Percentiles rank a stretch among this genome's conserved stretches.
Conservation (phyloP, 2,329 filamentous ascomycete genomes). For the Microsporum canis region DNA sequence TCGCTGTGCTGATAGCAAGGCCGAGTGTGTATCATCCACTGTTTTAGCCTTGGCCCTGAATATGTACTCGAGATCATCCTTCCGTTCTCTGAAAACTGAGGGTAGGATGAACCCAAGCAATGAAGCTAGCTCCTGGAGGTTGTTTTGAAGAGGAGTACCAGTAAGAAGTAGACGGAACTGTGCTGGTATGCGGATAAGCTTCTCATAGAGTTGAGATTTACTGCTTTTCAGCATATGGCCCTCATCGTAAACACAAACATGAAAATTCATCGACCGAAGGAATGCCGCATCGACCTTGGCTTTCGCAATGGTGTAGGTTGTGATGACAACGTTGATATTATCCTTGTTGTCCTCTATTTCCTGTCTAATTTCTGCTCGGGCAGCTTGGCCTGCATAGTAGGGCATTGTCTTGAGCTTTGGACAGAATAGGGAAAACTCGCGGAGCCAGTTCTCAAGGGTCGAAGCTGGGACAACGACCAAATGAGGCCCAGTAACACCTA, state of each 20-base stretch:
- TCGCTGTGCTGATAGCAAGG: slow-evolving; percentile 74
- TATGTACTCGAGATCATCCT: slow-evolving; percentile 69
- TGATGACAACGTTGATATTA: slow-evolving; percentile 59
- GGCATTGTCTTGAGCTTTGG: slow-evolving; percentile 60
- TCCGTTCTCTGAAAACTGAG: slow-evolving; percentile 61
- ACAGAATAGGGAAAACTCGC: slow-evolving; percentile 80
- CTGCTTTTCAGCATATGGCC: slow-evolving; percentile 89
- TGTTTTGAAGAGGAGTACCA: slow-evolving; percentile 92
- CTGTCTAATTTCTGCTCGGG: slow-evolving; percentile 57
- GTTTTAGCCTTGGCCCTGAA: slow-evolving; percentile 89
- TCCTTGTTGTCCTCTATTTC: slow-evolving; percentile 52
- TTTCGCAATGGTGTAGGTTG: slow-evolving; percentile 58
- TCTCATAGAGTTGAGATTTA: slow-evolving; percentile 67
- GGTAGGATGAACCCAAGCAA: slow-evolving; percentile 93
- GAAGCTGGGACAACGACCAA: slow-evolving; percentile 86
- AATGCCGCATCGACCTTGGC: slow-evolving; percentile 52
- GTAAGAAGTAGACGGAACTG: slow-evolving; percentile 78
- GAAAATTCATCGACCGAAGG: slow-evolving; percentile 48
- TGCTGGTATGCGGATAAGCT: slow-evolving; percentile 64
- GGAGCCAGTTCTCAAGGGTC: slow-evolving; percentile 89
- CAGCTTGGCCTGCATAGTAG: slow-evolving; percentile 59
- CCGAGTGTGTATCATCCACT: slow-evolving; percentile 59
- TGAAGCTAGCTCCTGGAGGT: slow-evolving; percentile 80
- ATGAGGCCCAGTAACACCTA: slow-evolving; percentile 57
- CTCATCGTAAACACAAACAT: slow-evolving; percentile 71